Evolutionary conservation across 1,284 basidiomycete genomes (phyloP).

Genomic region (Meripilus lineatus): DNA sequence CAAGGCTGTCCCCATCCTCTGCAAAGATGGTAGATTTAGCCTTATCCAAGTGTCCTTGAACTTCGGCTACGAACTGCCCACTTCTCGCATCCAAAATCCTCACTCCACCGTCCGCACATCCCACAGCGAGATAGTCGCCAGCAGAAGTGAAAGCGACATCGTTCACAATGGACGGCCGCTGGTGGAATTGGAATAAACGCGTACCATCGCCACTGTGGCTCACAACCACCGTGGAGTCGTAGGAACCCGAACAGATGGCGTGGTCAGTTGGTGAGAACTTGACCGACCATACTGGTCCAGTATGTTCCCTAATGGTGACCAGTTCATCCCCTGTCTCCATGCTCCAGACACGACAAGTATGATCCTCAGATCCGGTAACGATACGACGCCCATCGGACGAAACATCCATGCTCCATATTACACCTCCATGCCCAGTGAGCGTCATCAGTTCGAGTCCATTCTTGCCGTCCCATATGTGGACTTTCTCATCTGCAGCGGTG

Average conservation of each 20-base stretch:
- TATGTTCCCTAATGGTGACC: slow-evolving; percentile 20
- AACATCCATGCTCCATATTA: slow-evolving; percentile 11
- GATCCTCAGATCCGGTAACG: slow-evolving; percentile 30
- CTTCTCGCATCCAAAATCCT: slow-evolving; percentile 11
- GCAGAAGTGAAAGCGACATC: slow-evolving; percentile 12
- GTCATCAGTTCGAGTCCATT: background rate
- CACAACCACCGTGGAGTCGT: slow-evolving; percentile 12
- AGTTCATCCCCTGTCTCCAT: slow-evolving; percentile 19
- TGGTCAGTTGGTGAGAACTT: slow-evolving; percentile 17
- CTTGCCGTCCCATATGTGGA: slow-evolving; percentile 7
- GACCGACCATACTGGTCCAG: slow-evolving; percentile 10
- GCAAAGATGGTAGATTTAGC: slow-evolving; percentile 15
- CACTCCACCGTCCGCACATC: slow-evolving; percentile 11
- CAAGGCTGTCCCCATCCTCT: slow-evolving; percentile 12
- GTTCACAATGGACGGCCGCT: slow-evolving; percentile 1
- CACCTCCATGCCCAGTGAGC: slow-evolving; percentile 8
- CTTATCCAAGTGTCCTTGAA: slow-evolving; percentile 16
- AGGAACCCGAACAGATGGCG: slow-evolving; percentile 16
- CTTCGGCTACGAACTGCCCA: slow-evolving; percentile 11
- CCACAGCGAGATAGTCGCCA: slow-evolving; percentile 12
- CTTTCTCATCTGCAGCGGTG: slow-evolving; percentile 3
- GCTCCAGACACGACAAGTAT: slow-evolving; percentile 24
- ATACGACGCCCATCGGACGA: slow-evolving; percentile 18
- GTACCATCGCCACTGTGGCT: slow-evolving; percentile 12
- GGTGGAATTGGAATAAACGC: slow-evolving; percentile 1